Base-by-base conservation (phyloP, 352 stramenopile species). In the Phytopythium boreale region DNA sequence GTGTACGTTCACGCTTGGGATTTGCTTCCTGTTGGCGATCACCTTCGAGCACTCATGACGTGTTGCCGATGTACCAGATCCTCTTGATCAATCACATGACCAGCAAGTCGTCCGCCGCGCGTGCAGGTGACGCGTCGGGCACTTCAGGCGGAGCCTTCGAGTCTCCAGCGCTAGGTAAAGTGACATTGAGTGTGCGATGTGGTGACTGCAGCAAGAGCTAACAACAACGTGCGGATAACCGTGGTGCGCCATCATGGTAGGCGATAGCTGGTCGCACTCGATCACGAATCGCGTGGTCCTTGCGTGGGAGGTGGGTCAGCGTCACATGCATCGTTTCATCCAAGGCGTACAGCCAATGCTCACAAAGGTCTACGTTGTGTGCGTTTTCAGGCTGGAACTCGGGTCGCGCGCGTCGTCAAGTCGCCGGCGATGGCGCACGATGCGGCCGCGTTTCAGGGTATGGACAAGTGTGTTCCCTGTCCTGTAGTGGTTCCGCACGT, bases 71-170 rank as follows among this genome's bases (percentile, higher is more conserved):
- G 24, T 47, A 34, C 4, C 59, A 93, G 86, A 63, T 91, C 1
- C 31, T 93, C 14, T 9, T 93, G 19, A 74, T 80, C 20, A 95
- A 93, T 34, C 85, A 95, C 52, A 71, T 92, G 17, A 95, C 87
- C 1, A 89, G 77, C 27, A 84, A 81, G 57, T 71, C 71, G 4
- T 72, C 64, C 1, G 52, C 53, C 2, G 19, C 31, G 22, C 58
- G 62, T 44, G 49, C 43, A 39, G 66, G 59, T 27, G 46, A 46
- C 1, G 55, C 14, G 2, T 50, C 56, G 4, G 11, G 24, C 14
- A 5, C 27, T 24, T 24, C 34, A 52, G 49, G 17, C 29, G 8
- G 22, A 2, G 49, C 43, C 11, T 44, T 62, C 9, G 68, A 72
- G 43, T n/a, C 70, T 15, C 79, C 67, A 55, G 67, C 71, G 43